Evolutionary conservation across 208 protist genomes (phyloP).

Genomic region (Trichomonas vaginalis): DNA sequence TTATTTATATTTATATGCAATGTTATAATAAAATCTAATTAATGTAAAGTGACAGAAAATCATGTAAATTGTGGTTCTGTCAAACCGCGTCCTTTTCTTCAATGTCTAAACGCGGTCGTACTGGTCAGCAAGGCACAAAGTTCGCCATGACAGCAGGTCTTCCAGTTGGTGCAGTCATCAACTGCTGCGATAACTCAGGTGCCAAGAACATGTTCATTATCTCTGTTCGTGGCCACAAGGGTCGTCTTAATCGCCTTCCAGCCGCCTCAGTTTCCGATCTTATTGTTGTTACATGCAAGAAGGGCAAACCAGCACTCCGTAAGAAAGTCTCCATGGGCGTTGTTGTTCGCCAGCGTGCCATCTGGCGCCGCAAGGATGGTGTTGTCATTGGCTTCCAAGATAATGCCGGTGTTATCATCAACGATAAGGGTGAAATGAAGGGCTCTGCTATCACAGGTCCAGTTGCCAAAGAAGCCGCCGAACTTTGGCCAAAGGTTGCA

Average conservation of each 20-base stretch:
- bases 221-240: constrained; percentile 84
- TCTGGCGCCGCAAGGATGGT: constrained; percentile 90
- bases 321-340: constrained; percentile 71
- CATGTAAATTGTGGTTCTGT: no score
- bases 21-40: no score
- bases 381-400: constrained; percentile 94
- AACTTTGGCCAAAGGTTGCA: constrained; percentile 97
- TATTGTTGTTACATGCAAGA: constrained; percentile 97
- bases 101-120: constrained; percentile 27
- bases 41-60: no score
- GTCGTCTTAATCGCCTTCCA: constrained; percentile 92
- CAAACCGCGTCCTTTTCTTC: not conserved
- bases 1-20: no score
- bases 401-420: constrained; percentile 98
- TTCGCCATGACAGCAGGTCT: constrained; percentile 93
- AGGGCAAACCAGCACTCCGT: constrained; percentile 97
- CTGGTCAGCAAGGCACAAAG: constrained; percentile 59
- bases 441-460: constrained; percentile 93
- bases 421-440: constrained; percentile 99
- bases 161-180: constrained; percentile 90
- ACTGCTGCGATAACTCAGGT: constrained; percentile 99
- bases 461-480: constrained; percentile 97
- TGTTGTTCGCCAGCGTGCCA: constrained; percentile 79
- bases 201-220: constrained; percentile 99
- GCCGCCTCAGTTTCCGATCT: constrained; percentile 88